Percentiles rank a stretch among this genome's conserved stretches.
Conservation (phyloP, 306 rosid genomes). For the Inga oerstediana region DNA sequence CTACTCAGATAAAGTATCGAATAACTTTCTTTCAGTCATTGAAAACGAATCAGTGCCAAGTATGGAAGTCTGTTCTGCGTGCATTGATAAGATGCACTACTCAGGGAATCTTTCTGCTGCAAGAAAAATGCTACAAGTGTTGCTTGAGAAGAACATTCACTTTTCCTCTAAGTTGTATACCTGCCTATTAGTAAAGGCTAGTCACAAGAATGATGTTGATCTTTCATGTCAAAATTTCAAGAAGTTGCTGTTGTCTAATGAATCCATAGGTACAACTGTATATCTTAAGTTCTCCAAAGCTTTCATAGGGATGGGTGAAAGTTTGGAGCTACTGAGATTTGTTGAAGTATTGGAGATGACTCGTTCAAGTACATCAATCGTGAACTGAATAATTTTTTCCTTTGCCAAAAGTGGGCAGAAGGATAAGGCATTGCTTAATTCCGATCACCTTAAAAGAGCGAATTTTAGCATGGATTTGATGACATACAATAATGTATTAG, state of each 20-base stretch:
- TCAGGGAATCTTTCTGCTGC: constrained; percentile 48
- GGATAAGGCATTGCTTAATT: constrained; percentile 69
- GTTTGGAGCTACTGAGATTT: constrained; percentile 46
- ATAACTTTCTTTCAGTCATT: constrained; percentile 32
- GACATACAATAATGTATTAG: constrained; percentile 70
- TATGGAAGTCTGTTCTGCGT: constrained; percentile 30
- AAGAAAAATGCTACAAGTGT: constrained; percentile 50
- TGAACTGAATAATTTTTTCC: constrained; percentile 46
- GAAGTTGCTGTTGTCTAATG: constrained; percentile 43
- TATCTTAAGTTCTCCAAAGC: constrained; percentile 62
- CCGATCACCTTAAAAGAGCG: constrained; percentile 51
- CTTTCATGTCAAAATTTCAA: constrained; percentile 59
- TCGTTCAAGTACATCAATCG: constrained; percentile 47
- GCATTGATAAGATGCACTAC: constrained; percentile 46
- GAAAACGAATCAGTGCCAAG: constrained; percentile 43
- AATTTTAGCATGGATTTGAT: constrained; percentile 52
- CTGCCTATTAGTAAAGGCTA: constrained; percentile 53
- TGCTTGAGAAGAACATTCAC: constrained; percentile 36
- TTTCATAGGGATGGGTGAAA: constrained; percentile 50
- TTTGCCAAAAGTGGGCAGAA: constrained; percentile 60
- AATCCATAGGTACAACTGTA: constrained; percentile 47
- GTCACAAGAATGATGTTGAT: constrained; percentile 54
- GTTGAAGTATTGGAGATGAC: constrained; percentile 45
- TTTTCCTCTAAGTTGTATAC: constrained; percentile 26
- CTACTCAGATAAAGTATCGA: constrained; percentile 31